Percentiles rank a stretch among this genome's conserved stretches.
phyloP scores from a whole-genome alignment of 2,329 filamentous ascomycete genomes.

The Diaporthe australafricana region DNA sequence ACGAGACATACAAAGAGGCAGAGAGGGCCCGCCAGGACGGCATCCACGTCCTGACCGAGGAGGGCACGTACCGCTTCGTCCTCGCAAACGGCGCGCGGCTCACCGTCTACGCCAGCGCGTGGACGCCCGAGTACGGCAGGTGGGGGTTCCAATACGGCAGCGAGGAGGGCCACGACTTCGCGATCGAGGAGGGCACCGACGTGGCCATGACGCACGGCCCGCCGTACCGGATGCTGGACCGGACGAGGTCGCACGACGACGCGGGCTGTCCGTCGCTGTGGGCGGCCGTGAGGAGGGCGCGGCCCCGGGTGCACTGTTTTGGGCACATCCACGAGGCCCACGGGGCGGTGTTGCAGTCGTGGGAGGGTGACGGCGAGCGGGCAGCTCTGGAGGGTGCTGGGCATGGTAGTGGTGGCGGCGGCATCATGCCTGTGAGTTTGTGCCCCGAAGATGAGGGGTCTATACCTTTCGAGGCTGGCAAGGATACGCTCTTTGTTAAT shows the following conservation, averaged over 20 bases:
- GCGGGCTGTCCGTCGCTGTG: slow-evolving; percentile 27
- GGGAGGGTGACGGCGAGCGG: slow-evolving; percentile 18
- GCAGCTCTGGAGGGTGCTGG: neutral
- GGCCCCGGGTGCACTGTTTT: slow-evolving; percentile 35
- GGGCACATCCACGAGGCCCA: slow-evolving; percentile 35
- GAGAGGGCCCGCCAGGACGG: slow-evolving; percentile 27
- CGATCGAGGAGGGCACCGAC: slow-evolving; percentile 27
- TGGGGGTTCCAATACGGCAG: slow-evolving; percentile 34
- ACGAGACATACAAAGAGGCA: slow-evolving; percentile 48
- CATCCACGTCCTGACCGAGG: slow-evolving; percentile 22
- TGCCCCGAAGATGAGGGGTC: slow-evolving; percentile 48
- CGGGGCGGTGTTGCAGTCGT: slow-evolving; percentile 10
- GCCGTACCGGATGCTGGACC: slow-evolving; percentile 28
- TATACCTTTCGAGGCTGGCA: slow-evolving; percentile 46
- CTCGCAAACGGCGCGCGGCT: slow-evolving; percentile 31
- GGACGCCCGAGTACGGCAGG: slow-evolving; percentile 34
- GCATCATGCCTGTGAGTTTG: slow-evolving; percentile 50
- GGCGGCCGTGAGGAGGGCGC: slow-evolving; percentile 17
- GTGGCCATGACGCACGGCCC: slow-evolving; percentile 34
- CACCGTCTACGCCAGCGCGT: slow-evolving; percentile 34
- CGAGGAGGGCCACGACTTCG: slow-evolving; percentile 29
- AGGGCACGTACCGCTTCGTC: slow-evolving; percentile 34
- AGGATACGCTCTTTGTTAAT: slow-evolving; percentile 70
- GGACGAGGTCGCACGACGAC: slow-evolving; percentile 12
- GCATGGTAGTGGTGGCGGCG: neutral